A percentile compares a stretch with the other conserved stretches of the same genome.
These are phyloP conservation scores for Litchi chinensis DNA, from an alignment of 345 rosid genomes.

Conservation along the genomic window DNA sequence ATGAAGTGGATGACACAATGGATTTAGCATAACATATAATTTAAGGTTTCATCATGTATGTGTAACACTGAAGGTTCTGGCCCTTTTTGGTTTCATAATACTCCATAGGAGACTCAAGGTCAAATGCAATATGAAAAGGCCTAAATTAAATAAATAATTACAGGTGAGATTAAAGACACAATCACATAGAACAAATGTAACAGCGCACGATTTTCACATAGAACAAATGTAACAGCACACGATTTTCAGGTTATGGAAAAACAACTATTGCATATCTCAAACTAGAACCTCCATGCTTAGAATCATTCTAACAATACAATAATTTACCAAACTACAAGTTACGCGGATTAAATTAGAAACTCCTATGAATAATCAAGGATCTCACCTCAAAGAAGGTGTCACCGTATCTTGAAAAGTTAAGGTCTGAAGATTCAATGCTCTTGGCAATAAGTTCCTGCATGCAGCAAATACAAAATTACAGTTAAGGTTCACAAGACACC, in stretches of 20 bases:
- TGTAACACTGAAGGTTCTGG: not conserved
- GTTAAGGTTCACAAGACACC: not conserved
- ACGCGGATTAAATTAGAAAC: not conserved
- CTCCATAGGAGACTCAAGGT: not conserved
- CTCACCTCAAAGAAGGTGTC: conserved; percentile 83
- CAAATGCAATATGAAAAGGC: not conserved
- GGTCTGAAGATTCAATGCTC: conserved; percentile 83
- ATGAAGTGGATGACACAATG: no score
- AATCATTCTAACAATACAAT: conserved; percentile 14
- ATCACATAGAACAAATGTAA: not conserved
- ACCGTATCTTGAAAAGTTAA: conserved; percentile 93
- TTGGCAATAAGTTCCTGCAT: conserved; percentile 88
- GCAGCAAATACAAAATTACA: not conserved
- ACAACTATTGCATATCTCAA: not conserved
- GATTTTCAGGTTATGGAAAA: not conserved
- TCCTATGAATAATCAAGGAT: conserved; percentile 8
- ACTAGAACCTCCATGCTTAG: not conserved
- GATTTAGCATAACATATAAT: no score
- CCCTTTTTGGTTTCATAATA: no score
- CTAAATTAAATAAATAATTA: not conserved
- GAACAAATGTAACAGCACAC: not conserved
- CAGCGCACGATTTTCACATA: not conserved
- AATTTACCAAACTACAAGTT: not conserved
- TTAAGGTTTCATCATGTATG: not conserved
- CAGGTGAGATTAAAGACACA: not conserved